Percentiles rank a stretch among this genome's conserved stretches.
Evolutionary conservation across 208 protist species (phyloP).

Genomic region (Leishmania amazonensis): DNA sequence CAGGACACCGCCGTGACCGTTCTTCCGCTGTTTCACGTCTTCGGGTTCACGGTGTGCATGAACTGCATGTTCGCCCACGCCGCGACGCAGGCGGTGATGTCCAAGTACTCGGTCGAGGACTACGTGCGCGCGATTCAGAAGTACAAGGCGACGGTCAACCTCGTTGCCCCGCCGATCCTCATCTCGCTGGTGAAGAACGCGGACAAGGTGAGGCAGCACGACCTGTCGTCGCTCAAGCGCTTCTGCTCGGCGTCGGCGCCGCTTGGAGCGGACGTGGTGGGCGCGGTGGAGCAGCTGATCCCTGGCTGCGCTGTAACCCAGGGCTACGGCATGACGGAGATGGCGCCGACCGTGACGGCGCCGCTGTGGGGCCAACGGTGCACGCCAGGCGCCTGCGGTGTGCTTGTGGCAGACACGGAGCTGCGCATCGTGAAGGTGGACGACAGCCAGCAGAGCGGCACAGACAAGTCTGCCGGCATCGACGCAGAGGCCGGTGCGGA

Average conservation of each 20-base stretch:
- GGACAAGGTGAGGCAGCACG: constrained; percentile 33
- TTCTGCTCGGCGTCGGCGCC: constrained; percentile 66
- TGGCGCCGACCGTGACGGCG: constrained; percentile 39
- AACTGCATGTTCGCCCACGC: constrained; percentile 27
- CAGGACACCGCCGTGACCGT: constrained; percentile 43
- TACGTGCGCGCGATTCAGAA: constrained; percentile 46
- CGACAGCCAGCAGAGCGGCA: constrained; percentile 42
- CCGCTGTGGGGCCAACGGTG: background rate
- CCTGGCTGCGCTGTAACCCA: constrained; percentile 34
- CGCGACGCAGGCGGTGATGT: constrained; percentile 40
- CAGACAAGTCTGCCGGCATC: constrained; percentile 36
- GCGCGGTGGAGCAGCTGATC: constrained; percentile 21
- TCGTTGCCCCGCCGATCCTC: constrained; percentile 82
- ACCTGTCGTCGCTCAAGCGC: constrained; percentile 26
- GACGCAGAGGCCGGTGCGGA: constrained; percentile 31
- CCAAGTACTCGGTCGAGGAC: constrained; percentile 44
- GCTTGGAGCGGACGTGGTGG: constrained; percentile 40
- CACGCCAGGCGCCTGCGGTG: constrained; percentile 17
- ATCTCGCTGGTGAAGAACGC: constrained; percentile 65
- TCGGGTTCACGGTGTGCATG: constrained; percentile 64
- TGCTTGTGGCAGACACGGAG: constrained; percentile 37
- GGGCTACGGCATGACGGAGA: constrained; percentile 83
- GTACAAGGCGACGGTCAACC: constrained; percentile 44
- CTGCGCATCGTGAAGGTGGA: constrained; percentile 46
- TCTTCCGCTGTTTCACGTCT: constrained; percentile 89